A percentile compares a stretch with the other conserved stretches of the same genome.
phyloP scores from a whole-genome alignment of 2,329 filamentous ascomycete species.

The Nakataea oryzae region DNA sequence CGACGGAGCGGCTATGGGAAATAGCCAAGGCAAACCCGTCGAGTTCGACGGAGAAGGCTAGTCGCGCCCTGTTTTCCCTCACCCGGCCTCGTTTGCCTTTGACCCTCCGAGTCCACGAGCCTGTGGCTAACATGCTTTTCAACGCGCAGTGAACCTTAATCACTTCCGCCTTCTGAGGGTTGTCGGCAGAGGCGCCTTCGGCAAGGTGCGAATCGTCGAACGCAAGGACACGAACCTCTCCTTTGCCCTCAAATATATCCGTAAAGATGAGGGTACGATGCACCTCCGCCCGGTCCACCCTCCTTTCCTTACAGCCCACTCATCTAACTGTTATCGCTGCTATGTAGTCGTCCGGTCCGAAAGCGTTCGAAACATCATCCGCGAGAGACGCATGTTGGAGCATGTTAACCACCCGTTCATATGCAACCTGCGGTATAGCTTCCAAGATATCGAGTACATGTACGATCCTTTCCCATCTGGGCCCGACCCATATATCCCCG shows the following conservation, averaged over 20 bases:
- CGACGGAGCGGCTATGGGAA: conserved; percentile 57
- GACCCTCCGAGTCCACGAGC: no score
- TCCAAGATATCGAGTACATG: conserved; percentile 99
- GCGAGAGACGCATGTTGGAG: conserved; percentile 95
- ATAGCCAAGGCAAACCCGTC: conserved; percentile 88
- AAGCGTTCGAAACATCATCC: conserved; percentile 95
- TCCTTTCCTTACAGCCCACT: conserved; percentile 1
- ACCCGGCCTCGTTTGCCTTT: not conserved
- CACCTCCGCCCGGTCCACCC: not conserved
- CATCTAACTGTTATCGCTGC: conserved; percentile 1
- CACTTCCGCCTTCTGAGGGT: conserved; percentile 93
- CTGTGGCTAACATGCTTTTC: not conserved
- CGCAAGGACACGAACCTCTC: conserved; percentile 88
- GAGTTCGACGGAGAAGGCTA: conserved; percentile 87
- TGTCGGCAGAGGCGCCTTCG: conserved; percentile 95
- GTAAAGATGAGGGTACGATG: conserved; percentile 85
- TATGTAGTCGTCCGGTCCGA: conserved; percentile 83
- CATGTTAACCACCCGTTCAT: conserved; percentile 97
- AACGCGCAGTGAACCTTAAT: conserved; percentile 73
- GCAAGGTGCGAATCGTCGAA: conserved; percentile 97
- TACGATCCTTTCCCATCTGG: conserved; percentile 26
- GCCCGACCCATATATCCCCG: not conserved
- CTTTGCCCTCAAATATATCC: conserved; percentile 95
- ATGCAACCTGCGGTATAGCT: conserved; percentile 96
- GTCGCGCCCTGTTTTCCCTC: conserved; percentile 18